A percentile compares a stretch with the other conserved stretches of the same genome.
phyloP scores from a whole-genome alignment of 306 rosid species.

The Rosa multiflora region DNA sequence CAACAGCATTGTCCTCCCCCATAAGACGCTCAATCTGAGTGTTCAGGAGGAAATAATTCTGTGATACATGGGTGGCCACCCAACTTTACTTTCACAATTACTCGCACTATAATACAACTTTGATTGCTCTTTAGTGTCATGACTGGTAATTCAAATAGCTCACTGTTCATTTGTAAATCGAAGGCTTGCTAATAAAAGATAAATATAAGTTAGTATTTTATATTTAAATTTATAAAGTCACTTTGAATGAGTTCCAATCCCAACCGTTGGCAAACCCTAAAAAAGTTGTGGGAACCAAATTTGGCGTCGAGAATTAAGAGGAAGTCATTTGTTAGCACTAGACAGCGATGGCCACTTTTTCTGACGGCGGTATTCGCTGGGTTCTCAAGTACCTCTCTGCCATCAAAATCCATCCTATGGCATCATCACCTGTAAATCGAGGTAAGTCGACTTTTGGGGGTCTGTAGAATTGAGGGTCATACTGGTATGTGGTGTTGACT shows the following conservation, averaged over 20 bases:
- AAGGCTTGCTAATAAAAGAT: slow-evolving; percentile 1
- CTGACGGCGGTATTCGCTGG: too few relatives aligned
- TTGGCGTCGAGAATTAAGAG: neutral
- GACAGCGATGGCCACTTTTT: neutral
- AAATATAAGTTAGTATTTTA: neutral
- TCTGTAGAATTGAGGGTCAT: too few relatives aligned
- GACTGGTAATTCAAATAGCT: neutral
- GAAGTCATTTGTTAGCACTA: neutral
- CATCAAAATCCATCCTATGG: too few relatives aligned
- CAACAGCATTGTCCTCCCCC: slow-evolving; percentile 87
- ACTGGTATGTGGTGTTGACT: too few relatives aligned
- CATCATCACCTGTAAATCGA: too few relatives aligned
- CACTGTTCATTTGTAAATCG: slow-evolving; percentile 22
- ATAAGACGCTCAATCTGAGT: slow-evolving; percentile 81
- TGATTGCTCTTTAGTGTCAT: slow-evolving; percentile 16
- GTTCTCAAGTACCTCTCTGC: too few relatives aligned
- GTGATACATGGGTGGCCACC: slow-evolving; percentile 22
- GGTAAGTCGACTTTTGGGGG: too few relatives aligned
- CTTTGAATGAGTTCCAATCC: neutral
- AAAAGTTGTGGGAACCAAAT: neutral
- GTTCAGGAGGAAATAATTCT: slow-evolving; percentile 93
- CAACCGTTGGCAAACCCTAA: neutral
- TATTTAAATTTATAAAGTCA: neutral
- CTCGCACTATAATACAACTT: neutral
- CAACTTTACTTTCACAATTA: neutral